Conservation (phyloP, 2,329 filamentous ascomycete genomes). For the Celoporthe dispersa region DNA sequence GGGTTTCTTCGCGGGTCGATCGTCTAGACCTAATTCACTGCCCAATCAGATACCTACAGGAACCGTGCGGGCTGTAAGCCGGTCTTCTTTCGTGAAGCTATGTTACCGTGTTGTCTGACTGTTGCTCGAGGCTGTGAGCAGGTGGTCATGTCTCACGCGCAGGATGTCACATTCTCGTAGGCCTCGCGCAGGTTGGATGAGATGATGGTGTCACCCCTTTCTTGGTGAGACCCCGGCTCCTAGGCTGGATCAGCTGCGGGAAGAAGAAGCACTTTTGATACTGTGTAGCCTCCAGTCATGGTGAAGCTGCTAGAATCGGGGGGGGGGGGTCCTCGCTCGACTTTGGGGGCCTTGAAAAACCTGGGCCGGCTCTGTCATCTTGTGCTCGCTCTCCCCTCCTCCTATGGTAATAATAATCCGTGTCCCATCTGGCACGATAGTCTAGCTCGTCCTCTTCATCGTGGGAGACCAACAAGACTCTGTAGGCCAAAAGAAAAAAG, state of each 20-base stretch:
- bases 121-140: background rate
- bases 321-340: background rate
- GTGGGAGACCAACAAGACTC: background rate
- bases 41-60: background rate
- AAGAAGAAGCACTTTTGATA: background rate
- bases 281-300: background rate
- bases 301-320: background rate
- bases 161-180: background rate
- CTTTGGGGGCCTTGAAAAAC: background rate
- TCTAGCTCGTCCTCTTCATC: background rate
- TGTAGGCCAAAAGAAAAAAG: background rate
- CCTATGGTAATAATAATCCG: background rate
- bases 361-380: background rate
- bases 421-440: background rate
- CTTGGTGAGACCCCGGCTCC: slow-evolving; percentile 28
- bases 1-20: background rate
- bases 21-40: background rate
- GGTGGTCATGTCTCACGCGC: background rate
- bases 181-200: slow-evolving; percentile 12
- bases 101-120: background rate
- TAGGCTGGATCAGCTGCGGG: too few relatives aligned
- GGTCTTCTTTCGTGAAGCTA: too few relatives aligned
- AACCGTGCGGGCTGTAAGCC: background rate
- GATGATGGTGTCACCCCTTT: slow-evolving; percentile 21
- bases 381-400: background rate